Base-by-base conservation (phyloP, 106 monocot species). In the Triglochin maritima region DNA sequence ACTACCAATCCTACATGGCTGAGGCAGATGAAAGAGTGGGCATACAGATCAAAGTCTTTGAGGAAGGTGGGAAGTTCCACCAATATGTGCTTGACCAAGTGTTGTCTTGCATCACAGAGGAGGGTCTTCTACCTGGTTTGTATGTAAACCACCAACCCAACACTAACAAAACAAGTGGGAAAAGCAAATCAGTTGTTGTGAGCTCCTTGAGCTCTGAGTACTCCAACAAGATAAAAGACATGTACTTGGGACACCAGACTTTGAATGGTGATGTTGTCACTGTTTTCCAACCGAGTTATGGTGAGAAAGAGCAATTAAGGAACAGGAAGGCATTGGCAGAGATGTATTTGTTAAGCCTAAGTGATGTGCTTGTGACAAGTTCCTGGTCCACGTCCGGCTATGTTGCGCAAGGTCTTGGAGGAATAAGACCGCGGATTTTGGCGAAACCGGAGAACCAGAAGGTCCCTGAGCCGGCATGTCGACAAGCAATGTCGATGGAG, bases 211-310 rank as follows among this genome's bases (percentile, higher is more conserved):
- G 62, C 48, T 71, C 76, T 14, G 60, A 54, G 4, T 80, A 67
- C 67, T 80, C 41, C 42, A 54, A 75, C 9, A 71, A 46, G 17
- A 65, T 80, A 4, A 58, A 17, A 48, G 13, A 51, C 59, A 59
- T 75, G 74, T 80, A 80, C 57, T 62, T 71, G 71, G 66, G 71
- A 64, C 52, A 78, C 58, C 63, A 75, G 6, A 69, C 75, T 10
- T 11, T 49, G 7, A 75, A 56, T 16, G 78, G 85, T 0, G 78
- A 76, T 68, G 54, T 61, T 43, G 63, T 81, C 16, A 73, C 64
- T 8, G 73, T 85, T 6, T 51, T 68, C 57, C 85, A 85, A 59
- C 85, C 85, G 15, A 85, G 81, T 62, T 73, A 85, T 48, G 85
- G 82, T 10, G 82, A 64, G 65, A 2, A 43, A 2, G 72, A 82